These are phyloP conservation scores for Fusarium nanum DNA, from an alignment of 2,329 filamentous ascomycete species.

Conservation along the genomic window DNA sequence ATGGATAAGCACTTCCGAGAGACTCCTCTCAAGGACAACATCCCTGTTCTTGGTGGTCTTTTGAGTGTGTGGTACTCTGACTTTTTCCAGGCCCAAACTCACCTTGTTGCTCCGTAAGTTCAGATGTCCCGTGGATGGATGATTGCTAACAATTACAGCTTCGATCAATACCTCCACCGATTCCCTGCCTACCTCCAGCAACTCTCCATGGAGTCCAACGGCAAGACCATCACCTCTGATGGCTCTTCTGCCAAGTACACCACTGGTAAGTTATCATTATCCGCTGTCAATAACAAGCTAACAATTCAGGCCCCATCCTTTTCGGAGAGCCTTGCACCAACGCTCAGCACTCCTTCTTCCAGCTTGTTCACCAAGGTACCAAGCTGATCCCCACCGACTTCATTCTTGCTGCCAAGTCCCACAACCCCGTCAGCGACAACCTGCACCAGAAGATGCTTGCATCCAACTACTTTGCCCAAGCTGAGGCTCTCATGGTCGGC, in stretches of 20 bases:
- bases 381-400: conserved; percentile 99
- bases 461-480: conserved; percentile 91
- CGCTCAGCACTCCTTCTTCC: conserved; percentile 99
- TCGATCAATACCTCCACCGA: conserved; percentile 98
- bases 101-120: conserved; percentile 94
- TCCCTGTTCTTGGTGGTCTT: conserved; percentile 90
- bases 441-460: conserved; percentile 97
- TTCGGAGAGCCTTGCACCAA: conserved; percentile 99
- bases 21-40: conserved; percentile 92
- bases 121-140: no score
- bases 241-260: conserved; percentile 95
- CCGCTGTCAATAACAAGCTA: conserved; percentile 16
- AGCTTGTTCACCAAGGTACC: conserved; percentile 98
- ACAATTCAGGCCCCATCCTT: conserved; percentile 75
- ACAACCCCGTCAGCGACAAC: conserved; percentile 93
- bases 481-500: conserved; percentile 90
- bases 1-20: conserved; percentile 99
- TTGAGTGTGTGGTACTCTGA: conserved; percentile 99
- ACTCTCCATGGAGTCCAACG: conserved; percentile 99
- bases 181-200: conserved; percentile 99
- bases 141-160: conserved; percentile 65
- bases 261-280: conserved; percentile 65
- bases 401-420: conserved; percentile 93
- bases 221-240: conserved; percentile 94
- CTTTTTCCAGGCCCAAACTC: conserved; percentile 98